These are phyloP conservation scores for Aspergillus sp. DNA, from an alignment of 2,329 filamentous ascomycete genomes.

Conservation along the genomic window DNA sequence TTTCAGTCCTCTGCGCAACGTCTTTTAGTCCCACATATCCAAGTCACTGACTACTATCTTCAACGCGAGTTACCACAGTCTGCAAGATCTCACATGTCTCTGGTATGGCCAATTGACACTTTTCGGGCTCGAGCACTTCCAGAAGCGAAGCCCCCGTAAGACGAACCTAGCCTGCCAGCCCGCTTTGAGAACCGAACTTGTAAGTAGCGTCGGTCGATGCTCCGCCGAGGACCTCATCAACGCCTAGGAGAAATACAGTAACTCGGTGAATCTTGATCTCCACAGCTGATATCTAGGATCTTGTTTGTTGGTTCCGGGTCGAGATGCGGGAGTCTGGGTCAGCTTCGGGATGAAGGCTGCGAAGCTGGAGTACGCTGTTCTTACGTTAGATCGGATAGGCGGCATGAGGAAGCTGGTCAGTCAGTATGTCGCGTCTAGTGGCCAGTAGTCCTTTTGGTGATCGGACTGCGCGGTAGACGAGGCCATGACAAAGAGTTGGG, in stretches of 20 bases:
- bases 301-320: constrained; percentile 62
- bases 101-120: constrained; percentile 57
- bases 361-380: constrained; percentile 61
- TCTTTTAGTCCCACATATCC: constrained; percentile 53
- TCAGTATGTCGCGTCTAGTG: constrained; percentile 36
- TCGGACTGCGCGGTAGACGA: background rate
- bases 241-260: constrained; percentile 57
- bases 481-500: background rate
- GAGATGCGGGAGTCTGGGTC: constrained; percentile 62
- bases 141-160: constrained; percentile 66
- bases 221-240: constrained; percentile 62
- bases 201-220: constrained; percentile 65
- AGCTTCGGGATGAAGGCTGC: constrained; percentile 69
- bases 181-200: constrained; percentile 49
- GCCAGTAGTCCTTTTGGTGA: constrained; percentile 43
- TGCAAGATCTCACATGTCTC: constrained; percentile 62
- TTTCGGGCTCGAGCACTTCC: constrained; percentile 54
- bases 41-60: constrained; percentile 60
- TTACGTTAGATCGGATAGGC: constrained; percentile 5
- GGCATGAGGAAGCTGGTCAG: background rate
- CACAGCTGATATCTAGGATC: constrained; percentile 68
- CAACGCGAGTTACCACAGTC: constrained; percentile 59
- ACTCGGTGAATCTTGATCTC: constrained; percentile 63
- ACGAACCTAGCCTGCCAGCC: constrained; percentile 68
- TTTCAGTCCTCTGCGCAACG: constrained; percentile 40